Base-by-base conservation (phyloP, 164 flowering plant genomes). In the Nymphaea thermarum region DNA sequence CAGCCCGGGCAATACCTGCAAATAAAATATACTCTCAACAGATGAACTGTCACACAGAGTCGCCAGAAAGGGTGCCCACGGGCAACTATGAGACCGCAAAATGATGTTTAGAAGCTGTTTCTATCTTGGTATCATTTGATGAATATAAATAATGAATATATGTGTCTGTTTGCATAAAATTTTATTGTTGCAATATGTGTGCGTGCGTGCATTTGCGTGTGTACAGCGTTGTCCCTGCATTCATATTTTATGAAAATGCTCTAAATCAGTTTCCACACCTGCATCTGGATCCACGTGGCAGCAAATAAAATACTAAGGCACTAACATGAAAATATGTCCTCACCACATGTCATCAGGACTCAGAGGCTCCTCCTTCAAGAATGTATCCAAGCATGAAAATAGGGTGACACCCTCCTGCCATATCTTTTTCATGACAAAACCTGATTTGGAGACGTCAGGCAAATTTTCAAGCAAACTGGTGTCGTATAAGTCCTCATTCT, bases 341-440 rank as follows among this genome's bases (percentile, higher is more conserved):
- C 17, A 72, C 99, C 99, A 95, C 99, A 92, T 95, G 68, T 95
- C 98, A 80, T 95, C 94, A 51, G 96, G 97, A 41, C 99, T 96
- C 5, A 95, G 76, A 66, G 99, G 99, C 73, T 95, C 99, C 81
- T 92, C 97, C 73, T 84, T 90, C 79, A 90, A 67, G 78, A 92
- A 95, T n/a, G 96, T 93, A 62, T 95, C 98, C 79, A 95, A 77
- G 77, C 97, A 92, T 43, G 96, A 87, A 85, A 91, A 92, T 70
- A 95, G 77, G 2, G 98, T 84, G 36, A 90, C 74, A 18, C 91
- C 82, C 80, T 92, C 98, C 70, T 84, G 91, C 68, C 82, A 73
- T 43, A 90, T 89, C 71, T 89, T 89, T 82, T 90, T 87, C 45
- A 75, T 80, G 10, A 81, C 71, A 68, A 78, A 74, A 63, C 89